Conservation (phyloP, 176 grass and related monocot species). For the Avena sativa region DNA sequence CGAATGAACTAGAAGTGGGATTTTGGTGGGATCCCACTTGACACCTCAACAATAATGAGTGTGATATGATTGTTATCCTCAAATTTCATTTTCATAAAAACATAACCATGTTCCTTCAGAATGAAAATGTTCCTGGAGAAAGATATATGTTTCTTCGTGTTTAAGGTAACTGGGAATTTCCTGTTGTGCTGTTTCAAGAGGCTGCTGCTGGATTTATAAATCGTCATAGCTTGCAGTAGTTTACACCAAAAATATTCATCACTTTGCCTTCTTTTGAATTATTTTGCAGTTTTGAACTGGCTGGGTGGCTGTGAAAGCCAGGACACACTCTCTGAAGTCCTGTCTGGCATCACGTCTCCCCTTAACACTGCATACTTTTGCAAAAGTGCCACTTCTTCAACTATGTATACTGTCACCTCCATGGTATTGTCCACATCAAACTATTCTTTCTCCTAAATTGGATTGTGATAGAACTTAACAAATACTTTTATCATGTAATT, state of each 20-base stretch:
- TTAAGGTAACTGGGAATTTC: background rate
- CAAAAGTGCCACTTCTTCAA: background rate
- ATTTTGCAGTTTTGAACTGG: background rate
- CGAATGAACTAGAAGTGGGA: no score
- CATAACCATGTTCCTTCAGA: background rate
- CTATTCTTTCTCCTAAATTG: background rate
- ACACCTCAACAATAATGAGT: background rate
- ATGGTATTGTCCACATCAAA: background rate
- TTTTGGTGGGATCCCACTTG: no score
- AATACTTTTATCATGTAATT: background rate
- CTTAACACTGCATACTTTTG: conserved; percentile 5
- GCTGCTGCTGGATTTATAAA: background rate
- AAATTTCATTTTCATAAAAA: background rate
- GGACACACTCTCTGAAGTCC: background rate
- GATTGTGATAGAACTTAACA: background rate
- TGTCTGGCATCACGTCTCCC: conserved; percentile 26
- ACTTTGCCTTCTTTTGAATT: background rate
- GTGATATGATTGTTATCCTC: background rate
- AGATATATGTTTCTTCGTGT: background rate
- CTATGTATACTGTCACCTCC: conserved; percentile 11
- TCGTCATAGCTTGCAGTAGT: conserved; percentile 7
- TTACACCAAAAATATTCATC: conserved; percentile 23
- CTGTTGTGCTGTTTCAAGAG: background rate
- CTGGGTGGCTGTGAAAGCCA: background rate
- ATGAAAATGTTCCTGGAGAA: background rate